Evolutionary conservation across 1,139 yeast species (phyloP), one percentile per base, ranked within the genome.

Genomic region (Williopsis jadinii): DNA sequence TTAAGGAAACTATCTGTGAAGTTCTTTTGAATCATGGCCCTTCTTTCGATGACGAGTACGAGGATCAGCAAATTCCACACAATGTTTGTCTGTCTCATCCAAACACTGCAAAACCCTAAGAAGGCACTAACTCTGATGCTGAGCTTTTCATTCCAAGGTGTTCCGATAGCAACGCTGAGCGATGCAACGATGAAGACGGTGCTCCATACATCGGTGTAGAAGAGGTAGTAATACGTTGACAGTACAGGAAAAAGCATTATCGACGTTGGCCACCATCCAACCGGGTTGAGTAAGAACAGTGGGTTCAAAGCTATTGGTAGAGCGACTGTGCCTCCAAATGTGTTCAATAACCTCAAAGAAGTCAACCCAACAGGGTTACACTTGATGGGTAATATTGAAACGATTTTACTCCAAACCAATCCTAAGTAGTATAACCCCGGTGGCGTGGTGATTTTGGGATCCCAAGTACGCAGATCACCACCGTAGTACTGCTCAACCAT

Each of bases 151-250:
- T 68, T 68, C 41, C 53, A 55, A 10, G 69, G 67, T 24, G 51
- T 39, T 10, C 63, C 58, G 32, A 60, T 36, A 44, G 60, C 77
- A 32, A 66, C 58, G 26, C 63, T 69, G 56, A 69, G 68, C 29
- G 74, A 72, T 32, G 64, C 71, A 39, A 85, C 50, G 9, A 90
- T 73, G 35, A 86, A 64, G 0, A 84, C 71, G 0, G 94, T 76
- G 0, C 97, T 77, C 97, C 97, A 88, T 2, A 88, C 81, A 60
- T 92, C 98, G 0, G 99, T 92, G 62, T 92, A 94, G 62, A 80
- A 94, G 37, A 92, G 63, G 38, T 80, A 77, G 52, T 83, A 80
- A 60, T 80, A 92, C 9, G 88, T 72, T 34, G 80, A 70, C 42
- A 90, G 55, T 41, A 90, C 66, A 1, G 99, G 97, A 52, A 80